These are phyloP conservation scores for Tuber indicum DNA, from an alignment of 495 filamentous ascomycete species.

Conservation along the genomic window DNA sequence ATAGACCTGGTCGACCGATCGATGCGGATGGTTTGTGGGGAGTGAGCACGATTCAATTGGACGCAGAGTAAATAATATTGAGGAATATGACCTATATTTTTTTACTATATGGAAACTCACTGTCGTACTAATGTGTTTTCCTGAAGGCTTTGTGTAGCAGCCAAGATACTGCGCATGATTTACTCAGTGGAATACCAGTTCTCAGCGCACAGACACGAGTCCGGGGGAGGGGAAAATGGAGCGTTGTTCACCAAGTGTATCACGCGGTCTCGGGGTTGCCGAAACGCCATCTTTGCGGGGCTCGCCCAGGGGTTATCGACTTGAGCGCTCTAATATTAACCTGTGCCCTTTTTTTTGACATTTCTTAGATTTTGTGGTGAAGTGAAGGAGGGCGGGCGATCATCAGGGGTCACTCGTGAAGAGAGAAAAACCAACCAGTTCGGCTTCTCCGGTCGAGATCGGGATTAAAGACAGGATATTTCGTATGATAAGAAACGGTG, in stretches of 20 bases:
- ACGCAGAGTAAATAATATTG: not conserved
- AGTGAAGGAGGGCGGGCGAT: not conserved
- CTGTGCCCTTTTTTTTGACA: not conserved
- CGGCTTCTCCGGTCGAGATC: not conserved
- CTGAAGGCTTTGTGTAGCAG: not conserved
- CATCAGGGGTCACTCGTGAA: not conserved
- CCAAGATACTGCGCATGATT: not conserved
- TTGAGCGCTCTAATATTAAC: not conserved
- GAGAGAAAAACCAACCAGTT: not conserved
- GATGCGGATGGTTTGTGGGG: not conserved
- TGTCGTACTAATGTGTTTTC: not conserved
- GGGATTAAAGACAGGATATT: not conserved
- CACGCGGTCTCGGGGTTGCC: not conserved
- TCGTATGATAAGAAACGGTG: not conserved
- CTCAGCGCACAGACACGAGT: not conserved
- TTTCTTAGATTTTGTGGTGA: not conserved
- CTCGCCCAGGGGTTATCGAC: not conserved
- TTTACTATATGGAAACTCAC: not conserved
- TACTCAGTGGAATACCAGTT: not conserved
- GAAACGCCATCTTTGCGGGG: not conserved
- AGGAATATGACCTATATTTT: not conserved
- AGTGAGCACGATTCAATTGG: not conserved
- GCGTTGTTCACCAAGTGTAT: not conserved
- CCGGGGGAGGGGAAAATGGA: not conserved
- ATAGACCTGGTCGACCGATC: not conserved